These are phyloP conservation scores for Blastobotrys attinorum DNA, from an alignment of 805 yeast genomes.

Conservation along the genomic window DNA sequence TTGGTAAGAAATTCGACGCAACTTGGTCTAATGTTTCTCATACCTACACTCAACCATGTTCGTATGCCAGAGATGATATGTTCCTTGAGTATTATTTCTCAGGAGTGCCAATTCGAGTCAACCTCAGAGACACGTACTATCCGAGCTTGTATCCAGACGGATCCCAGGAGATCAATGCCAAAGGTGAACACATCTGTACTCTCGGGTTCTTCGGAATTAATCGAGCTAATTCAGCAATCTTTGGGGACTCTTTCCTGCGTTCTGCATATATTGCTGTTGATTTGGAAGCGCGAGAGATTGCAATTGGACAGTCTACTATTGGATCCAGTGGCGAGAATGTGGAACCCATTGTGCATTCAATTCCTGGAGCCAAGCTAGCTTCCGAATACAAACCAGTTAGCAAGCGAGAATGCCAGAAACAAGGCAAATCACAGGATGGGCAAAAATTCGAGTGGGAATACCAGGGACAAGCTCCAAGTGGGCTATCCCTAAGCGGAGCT, in stretches of 20 bases:
- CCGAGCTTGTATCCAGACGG: background rate
- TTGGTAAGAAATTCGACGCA: slow-evolving; percentile 8
- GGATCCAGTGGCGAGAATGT: slow-evolving; percentile 23
- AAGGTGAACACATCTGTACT: slow-evolving; percentile 3
- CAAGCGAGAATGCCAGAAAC: too few species aligned
- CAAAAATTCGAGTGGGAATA: too few species aligned
- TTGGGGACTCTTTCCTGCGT: slow-evolving; percentile 51
- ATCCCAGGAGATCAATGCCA: background rate
- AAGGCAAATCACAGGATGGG: too few species aligned
- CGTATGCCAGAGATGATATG: background rate
- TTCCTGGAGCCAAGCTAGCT: slow-evolving; percentile 4
- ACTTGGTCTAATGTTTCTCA: background rate
- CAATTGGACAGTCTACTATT: slow-evolving; percentile 41
- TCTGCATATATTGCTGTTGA: slow-evolving; percentile 50
- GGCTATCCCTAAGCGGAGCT: too few species aligned
- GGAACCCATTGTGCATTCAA: slow-evolving; percentile 31
- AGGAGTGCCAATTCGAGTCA: slow-evolving; percentile 2
- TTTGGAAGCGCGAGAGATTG: slow-evolving; percentile 41
- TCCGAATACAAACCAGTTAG: background rate
- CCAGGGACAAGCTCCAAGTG: too few species aligned
- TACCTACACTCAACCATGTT: slow-evolving; percentile 2
- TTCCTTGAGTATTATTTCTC: slow-evolving; percentile 2
- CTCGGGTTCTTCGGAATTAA: slow-evolving; percentile 3
- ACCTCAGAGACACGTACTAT: background rate
- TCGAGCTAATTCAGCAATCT: slow-evolving; percentile 17